Base-by-base conservation (phyloP, 352 stramenopile species). In the Pythium myriotylum region DNA sequence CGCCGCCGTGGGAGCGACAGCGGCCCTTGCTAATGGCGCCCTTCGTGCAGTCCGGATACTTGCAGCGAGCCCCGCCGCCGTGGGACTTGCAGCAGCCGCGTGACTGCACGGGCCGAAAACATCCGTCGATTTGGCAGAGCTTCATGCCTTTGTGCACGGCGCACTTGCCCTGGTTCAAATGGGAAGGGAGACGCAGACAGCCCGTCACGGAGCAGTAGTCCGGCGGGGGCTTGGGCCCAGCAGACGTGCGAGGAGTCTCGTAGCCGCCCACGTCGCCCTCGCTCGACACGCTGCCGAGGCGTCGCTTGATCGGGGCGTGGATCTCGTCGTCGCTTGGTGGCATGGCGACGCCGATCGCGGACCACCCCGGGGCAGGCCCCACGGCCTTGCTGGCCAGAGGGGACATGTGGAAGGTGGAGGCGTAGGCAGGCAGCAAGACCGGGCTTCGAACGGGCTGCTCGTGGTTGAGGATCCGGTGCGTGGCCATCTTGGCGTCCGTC, bases 41-140 rank as follows among this genome's bases (percentile, higher is more conserved):
- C 37, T 88, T 87, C 13, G 46, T 55, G 61, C 79, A 89, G 5
- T 62, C 71, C 0, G 71, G 66, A 20, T 77, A 61, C 47, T 81
- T 76, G 65, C 79, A 89, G 22, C 71, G 71, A 26, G 74, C 75
- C 27, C 79, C 79, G 24, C 79, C 79, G 33, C 79, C 79, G 46
- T 89, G 79, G 13, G 76, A 84, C 45, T 84, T 86, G 69, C 79
- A 89, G 29, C 69, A 75, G 14, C 79, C 79, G 17, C 77, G 65
- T 16, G 74, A 81, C 49, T 86, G 77, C 48, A 82, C 74, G 0
- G 70, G 72, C 4, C 76, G 73, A 35, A 63, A 71, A 58, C 77
- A 86, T 12, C 50, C 71, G 32, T 57, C 48, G 13, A 72, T 55
- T 26, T 62, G 59, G 49, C 77, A 86, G 16, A 75, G 62, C 57